Percentiles rank a stretch among this genome's conserved stretches.
Evolutionary conservation across 768 basidiomycete species (phyloP).

Genomic region (Megacollybia marginata): DNA sequence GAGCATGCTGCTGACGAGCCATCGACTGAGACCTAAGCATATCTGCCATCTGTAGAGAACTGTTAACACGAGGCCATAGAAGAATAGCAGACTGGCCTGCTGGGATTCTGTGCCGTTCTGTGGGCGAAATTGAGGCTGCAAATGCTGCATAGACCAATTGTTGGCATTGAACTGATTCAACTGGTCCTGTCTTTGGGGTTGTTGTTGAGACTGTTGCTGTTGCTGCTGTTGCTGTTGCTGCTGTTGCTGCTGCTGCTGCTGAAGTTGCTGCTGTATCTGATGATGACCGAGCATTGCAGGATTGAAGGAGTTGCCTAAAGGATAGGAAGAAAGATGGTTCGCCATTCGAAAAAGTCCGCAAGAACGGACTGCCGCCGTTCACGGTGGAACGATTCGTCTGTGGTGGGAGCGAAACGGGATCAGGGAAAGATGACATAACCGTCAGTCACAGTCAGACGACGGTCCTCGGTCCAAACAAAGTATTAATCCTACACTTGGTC

Average conservation of each 20-base stretch:
- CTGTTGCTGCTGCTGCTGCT: constrained; percentile 36
- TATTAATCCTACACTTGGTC: no score
- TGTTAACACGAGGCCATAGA: no score
- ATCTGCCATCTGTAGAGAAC: constrained; percentile 9
- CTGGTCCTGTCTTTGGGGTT: constrained; percentile 34
- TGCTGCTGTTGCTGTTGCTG: constrained; percentile 34
- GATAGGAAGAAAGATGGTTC: neutral
- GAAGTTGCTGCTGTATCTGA: constrained; percentile 30
- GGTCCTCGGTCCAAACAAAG: no score
- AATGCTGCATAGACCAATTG: constrained; percentile 48
- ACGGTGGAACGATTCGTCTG: constrained; percentile 33
- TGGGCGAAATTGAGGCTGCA: constrained; percentile 34
- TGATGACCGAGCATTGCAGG: constrained; percentile 36
- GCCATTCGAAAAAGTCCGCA: neutral
- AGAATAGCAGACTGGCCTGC: no score
- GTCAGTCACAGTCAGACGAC: no score
- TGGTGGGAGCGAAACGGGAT: constrained; percentile 53
- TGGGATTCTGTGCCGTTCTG: constrained; percentile 19
- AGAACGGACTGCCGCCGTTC: constrained; percentile 8
- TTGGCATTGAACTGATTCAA: constrained; percentile 45
- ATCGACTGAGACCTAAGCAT: constrained; percentile 31
- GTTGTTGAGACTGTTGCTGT: constrained; percentile 25
- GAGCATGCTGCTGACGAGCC: constrained; percentile 36
- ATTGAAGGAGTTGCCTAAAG: constrained; percentile 35
- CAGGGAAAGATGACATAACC: constrained; percentile 9